Evolutionary conservation across 2,329 filamentous ascomycete genomes (phyloP).

Genomic region (Ceratocystis alfenasii): DNA sequence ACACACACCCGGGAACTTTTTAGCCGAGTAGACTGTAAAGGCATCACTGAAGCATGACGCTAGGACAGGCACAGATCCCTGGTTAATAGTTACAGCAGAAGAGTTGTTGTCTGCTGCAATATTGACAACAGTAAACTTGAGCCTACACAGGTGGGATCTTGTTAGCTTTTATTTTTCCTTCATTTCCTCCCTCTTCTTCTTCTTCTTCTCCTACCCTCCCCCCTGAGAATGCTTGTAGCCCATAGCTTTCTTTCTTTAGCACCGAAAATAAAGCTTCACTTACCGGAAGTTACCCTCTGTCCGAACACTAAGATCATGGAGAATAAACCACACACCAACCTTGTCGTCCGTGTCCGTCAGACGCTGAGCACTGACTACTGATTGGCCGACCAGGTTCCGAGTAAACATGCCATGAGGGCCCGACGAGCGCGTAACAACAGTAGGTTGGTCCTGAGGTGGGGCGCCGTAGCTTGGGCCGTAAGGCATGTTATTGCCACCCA

Average conservation of each 20-base stretch:
- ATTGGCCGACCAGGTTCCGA: constrained; percentile 82
- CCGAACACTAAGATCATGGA: constrained; percentile 88
- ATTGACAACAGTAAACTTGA: constrained; percentile 69
- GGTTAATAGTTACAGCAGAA: constrained; percentile 46
- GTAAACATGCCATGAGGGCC: constrained; percentile 78
- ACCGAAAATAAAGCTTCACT: constrained; percentile 22
- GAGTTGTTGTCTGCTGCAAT: constrained; percentile 39
- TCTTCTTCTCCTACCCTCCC: too few relatives aligned
- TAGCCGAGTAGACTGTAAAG: constrained; percentile 91
- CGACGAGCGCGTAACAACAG: constrained; percentile 30
- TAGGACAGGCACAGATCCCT: constrained; percentile 65
- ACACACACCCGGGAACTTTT: constrained; percentile 96
- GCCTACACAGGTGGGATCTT: constrained; percentile 30
- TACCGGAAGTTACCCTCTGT: constrained; percentile 88
- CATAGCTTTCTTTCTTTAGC: too few relatives aligned
- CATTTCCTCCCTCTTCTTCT: too few relatives aligned
- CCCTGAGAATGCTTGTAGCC: too few relatives aligned
- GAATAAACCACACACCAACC: constrained; percentile 88
- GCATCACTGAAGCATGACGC: constrained; percentile 76
- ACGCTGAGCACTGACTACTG: constrained; percentile 77
- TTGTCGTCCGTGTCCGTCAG: constrained; percentile 68
- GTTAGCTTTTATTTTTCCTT: background rate
- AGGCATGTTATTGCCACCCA: constrained; percentile 7
- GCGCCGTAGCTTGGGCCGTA: constrained; percentile 26
- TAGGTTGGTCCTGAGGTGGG: constrained; percentile 24